Percentiles rank a stretch among this genome's conserved stretches.
These are phyloP conservation scores for Nakaseomyces kungkrabaensis DNA, from an alignment of 1,139 yeast species.

Conservation along the genomic window DNA sequence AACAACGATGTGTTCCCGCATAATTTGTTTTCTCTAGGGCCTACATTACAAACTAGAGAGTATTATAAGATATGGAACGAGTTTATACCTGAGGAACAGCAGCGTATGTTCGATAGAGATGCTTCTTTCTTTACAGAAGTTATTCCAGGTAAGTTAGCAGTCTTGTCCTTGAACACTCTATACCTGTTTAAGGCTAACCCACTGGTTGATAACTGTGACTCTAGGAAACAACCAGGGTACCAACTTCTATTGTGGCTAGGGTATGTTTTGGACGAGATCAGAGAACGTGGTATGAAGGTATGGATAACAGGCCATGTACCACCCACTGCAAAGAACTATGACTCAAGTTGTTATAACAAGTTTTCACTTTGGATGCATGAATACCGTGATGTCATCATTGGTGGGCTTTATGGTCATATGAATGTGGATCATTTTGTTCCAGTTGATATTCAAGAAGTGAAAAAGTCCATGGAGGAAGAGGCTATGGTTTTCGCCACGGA, in stretches of 20 bases:
- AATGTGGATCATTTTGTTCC: conserved; percentile 79
- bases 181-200: conserved; percentile 72
- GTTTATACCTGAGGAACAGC: conserved; percentile 68
- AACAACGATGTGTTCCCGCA: conserved; percentile 88
- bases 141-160: conserved; percentile 67
- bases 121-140: conserved; percentile 69
- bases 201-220: conserved; percentile 69
- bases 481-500: conserved; percentile 7
- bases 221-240: conserved; percentile 67
- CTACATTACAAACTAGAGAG: conserved; percentile 74
- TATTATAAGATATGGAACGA: conserved; percentile 61
- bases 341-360: conserved; percentile 60
- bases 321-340: conserved; percentile 69
- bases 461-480: conserved; percentile 22
- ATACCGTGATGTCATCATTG: conserved; percentile 71
- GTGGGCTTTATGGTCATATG: conserved; percentile 84
- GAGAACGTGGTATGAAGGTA: conserved; percentile 69
- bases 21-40: conserved; percentile 74
- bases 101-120: conserved; percentile 64
- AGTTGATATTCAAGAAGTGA: conserved; percentile 59
- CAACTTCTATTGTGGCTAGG: conserved; percentile 72
- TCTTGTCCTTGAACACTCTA: conserved; percentile 66
- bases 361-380: conserved; percentile 71
- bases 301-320: conserved; percentile 89
- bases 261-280: conserved; percentile 57